Base-by-base conservation (phyloP, 2,329 filamentous ascomycete species). In the Onygenales sp. region DNA sequence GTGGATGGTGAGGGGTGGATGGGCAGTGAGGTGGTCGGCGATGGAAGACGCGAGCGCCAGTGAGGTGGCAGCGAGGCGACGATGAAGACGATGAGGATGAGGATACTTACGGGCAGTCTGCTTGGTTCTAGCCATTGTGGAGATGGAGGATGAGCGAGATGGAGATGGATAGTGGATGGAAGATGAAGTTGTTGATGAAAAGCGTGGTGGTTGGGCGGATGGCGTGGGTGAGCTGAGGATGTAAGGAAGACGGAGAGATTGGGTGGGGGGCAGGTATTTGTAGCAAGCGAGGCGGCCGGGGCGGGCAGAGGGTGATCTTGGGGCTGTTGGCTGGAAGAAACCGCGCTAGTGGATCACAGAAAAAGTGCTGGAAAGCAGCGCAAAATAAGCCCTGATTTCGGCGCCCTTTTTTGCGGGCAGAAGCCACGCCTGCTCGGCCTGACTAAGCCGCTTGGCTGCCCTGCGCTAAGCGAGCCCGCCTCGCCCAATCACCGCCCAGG, bases 111-210 rank as follows among this genome's bases (percentile, higher is more conserved):
- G 73, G 64, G 74, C 74, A 67, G 74, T 77, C 68, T 77, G 74
- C 73, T 77, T 77, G 57, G 74, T 77, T 65, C 74, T 69, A 67
- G 74, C 74, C 74, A 77, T 77, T 68, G 60, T 66, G 58, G 51
- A 57, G 58, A 55, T 56, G 54, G 51, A 62, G 58, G 63, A 66
- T 64, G 58, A 60, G 53, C 48, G 49, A 55, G 57, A 60, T 61
- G 54, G 58, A 55, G 67, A 64, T 63, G 58, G 53, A 63, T 61
- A 57, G 54, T 60, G 52, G 64, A 61, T 65, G 62, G 55, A 59
- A 50, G 55, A 46, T 39, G 41, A 13, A 44, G 49, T 59, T 42
- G 58, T 58, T 59, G 61, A 61, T 59, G 58, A 56, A 53, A 46
- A 55, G 54, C 55, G 55, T 39, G 54, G 51, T 21, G 52, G 51